A percentile compares a stretch with the other conserved stretches of the same genome.
These are phyloP conservation scores for Lithocarpus polystachyus DNA, from an alignment of 306 rosid species.

Conservation along the genomic window DNA sequence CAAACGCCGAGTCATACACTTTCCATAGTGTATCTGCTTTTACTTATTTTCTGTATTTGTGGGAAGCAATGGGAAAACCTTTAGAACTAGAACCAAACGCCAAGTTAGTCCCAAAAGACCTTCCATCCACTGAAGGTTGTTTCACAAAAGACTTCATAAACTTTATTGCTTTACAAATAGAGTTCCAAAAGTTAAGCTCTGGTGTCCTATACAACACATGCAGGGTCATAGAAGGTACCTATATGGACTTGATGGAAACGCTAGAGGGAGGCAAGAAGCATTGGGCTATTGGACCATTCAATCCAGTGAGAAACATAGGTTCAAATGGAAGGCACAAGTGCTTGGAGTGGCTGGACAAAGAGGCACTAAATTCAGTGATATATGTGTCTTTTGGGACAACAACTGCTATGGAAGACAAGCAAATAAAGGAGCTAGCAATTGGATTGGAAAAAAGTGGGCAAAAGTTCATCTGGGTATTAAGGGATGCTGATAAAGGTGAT, in stretches of 20 bases:
- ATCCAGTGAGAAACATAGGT: slow-evolving; percentile 28
- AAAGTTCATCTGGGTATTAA: slow-evolving; percentile 64
- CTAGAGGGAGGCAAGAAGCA: slow-evolving; percentile 30
- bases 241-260: slow-evolving; percentile 36
- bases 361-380: slow-evolving; percentile 38
- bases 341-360: slow-evolving; percentile 51
- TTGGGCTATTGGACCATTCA: slow-evolving; percentile 73
- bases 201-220: slow-evolving; percentile 54
- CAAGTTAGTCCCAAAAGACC: slow-evolving; percentile 14
- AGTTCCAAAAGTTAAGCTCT: slow-evolving; percentile 24
- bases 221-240: slow-evolving; percentile 44
- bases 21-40: slow-evolving; percentile 68
- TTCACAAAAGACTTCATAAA: slow-evolving; percentile 38
- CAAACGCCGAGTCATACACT: slow-evolving; percentile 52
- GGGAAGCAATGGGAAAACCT: slow-evolving; percentile 32
- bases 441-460: slow-evolving; percentile 62
- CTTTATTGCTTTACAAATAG: slow-evolving; percentile 32
- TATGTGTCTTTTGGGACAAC: slow-evolving; percentile 78
- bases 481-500: slow-evolving; percentile 68
- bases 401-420: slow-evolving; percentile 47
- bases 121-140: slow-evolving; percentile 56
- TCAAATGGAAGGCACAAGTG: slow-evolving; percentile 23
- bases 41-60: slow-evolving; percentile 29
- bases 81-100: neutral
- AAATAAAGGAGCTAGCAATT: slow-evolving; percentile 49